These are phyloP conservation scores for Ehretia macrophylla DNA, from an alignment of 257 asterid genomes.

Conservation along the genomic window DNA sequence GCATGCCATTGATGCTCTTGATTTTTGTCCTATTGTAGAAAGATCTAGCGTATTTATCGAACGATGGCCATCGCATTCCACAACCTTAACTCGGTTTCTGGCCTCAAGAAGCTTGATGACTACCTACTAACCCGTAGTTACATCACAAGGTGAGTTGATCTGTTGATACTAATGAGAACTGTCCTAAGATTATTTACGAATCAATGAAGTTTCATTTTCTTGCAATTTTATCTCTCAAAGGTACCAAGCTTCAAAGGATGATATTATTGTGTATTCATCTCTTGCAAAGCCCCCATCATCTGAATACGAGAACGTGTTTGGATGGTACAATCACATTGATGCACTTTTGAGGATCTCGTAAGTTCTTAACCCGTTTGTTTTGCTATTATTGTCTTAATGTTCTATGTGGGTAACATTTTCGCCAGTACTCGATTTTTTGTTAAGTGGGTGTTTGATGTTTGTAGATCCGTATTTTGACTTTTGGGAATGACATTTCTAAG, in stretches of 20 bases:
- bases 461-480: background rate
- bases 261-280: constrained; percentile 54
- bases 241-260: constrained; percentile 87
- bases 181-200: too few relatives aligned
- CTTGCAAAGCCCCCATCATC: constrained; percentile 60
- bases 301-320: constrained; percentile 38
- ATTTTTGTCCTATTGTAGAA: too few relatives aligned
- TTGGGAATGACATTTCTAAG: too few relatives aligned
- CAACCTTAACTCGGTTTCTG: constrained; percentile 51
- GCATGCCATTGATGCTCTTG: too few relatives aligned
- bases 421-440: too few relatives aligned
- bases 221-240: constrained; percentile 19
- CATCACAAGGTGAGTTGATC: constrained; percentile 62
- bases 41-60: too few relatives aligned
- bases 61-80: constrained; percentile 62
- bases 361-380: constrained; percentile 7
- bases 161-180: too few relatives aligned
- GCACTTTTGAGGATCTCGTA: constrained; percentile 37
- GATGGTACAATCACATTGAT: constrained; percentile 33
- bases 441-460: too few relatives aligned
- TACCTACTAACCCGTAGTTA: constrained; percentile 85
- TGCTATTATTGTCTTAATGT: too few relatives aligned
- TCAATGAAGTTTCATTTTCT: too few relatives aligned
- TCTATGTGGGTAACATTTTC: too few relatives aligned
- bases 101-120: constrained; percentile 85